Evolutionary conservation across 78 protist genomes (phyloP).

Genomic region (Mastigamoeba balamuthi): DNA sequence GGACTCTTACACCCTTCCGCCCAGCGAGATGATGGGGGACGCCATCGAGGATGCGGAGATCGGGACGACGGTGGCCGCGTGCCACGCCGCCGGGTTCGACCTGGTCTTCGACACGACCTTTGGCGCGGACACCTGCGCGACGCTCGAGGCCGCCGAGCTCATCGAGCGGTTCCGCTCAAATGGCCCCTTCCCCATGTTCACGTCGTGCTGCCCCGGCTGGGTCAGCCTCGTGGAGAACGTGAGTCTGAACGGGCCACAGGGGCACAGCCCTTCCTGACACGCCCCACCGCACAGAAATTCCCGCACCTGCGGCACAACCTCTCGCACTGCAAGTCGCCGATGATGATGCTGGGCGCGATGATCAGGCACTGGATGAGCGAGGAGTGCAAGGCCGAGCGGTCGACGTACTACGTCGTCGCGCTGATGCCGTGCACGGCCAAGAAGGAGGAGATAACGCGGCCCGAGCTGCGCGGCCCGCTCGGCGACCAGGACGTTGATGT

Average conservation of each 20-base stretch:
- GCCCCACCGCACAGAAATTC: background rate
- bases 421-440: background rate
- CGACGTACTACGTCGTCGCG: background rate
- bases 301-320: background rate
- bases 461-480: background rate
- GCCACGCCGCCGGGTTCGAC: conserved; percentile 15
- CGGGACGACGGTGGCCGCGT: conserved; percentile 11
- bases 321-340: background rate
- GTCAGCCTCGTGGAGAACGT: background rate
- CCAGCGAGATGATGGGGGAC: conserved; percentile 23
- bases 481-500: background rate
- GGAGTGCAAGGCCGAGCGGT: background rate
- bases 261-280: no score
- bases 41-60: background rate
- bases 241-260: no score
- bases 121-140: conserved; percentile 48
- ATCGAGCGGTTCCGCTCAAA: background rate
- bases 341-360: background rate
- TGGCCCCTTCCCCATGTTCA: conserved; percentile 40
- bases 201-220: conserved; percentile 71
- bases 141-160: conserved; percentile 50
- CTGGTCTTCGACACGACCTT: conserved; percentile 43
- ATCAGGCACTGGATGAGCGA: background rate
- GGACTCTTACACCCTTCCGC: no score
- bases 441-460: background rate